Base-by-base conservation (phyloP, 441 rosid genomes). In the Metrosideros polymorpha region DNA sequence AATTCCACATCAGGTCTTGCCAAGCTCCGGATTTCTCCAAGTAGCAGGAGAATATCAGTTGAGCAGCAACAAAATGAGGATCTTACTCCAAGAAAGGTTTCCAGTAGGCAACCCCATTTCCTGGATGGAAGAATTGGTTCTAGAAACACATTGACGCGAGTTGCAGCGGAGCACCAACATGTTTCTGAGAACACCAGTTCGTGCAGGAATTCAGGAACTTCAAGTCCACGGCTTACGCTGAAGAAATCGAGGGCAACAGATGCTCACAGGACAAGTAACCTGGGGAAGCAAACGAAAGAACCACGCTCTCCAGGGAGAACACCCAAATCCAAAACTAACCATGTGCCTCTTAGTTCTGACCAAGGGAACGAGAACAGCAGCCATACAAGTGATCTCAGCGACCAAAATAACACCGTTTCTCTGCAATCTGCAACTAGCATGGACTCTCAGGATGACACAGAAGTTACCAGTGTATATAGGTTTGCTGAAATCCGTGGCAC, bases 381-480 rank as follows among this genome's bases (percentile, higher is more conserved):
- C 57, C 90, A 91, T 63, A 50, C 86, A 82, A 93, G 94, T 89
- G 92, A 96, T 86, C 87, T 91, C 50, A 93, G 88, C 47, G 88
- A 91, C 86, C 92, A 87, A 45, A 90, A 87, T 32, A 94, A 94
- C 86, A 87, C 86, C 24, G 85, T 88, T 84, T 92, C 94, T 22
- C 88, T 87, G 86, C 90, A 90, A 89, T 95, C 98, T 32, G 94
- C 89, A 89, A 89, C 87, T 85, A 94, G 94, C 89, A 88, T 87
- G 85, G 93, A 89, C 86, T 93, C 97, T 49, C 91, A 87, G 85
- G 87, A 87, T 85, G 99, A 95, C 76, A 89, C 82, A 51, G 98
- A 96, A 92, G 93, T 94, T 88, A 91, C 95, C 66, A 96, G 98
- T 91, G 88, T 85, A 50, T 92, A 92, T 86, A 91, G 89, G 86